Conservation (phyloP, 352 stramenopile species). For the Globisporangium solare region DNA sequence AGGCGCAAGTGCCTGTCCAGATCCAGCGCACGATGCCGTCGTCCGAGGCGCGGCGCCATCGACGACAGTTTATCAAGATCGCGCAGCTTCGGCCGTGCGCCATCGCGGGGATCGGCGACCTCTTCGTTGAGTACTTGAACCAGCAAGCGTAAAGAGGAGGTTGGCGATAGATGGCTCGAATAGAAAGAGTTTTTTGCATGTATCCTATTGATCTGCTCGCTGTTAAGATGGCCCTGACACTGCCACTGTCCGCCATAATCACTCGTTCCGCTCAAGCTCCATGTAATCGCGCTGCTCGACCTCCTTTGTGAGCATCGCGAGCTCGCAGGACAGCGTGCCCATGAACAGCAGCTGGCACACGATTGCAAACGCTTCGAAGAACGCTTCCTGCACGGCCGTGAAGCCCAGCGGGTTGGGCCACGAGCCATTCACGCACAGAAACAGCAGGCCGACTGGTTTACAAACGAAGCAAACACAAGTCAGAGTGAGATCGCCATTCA, state of each 20-base stretch:
- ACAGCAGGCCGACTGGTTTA: conserved; percentile 58
- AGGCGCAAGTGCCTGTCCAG: conserved; percentile 22
- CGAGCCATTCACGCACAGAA: conserved; percentile 75
- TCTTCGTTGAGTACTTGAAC: conserved; percentile 78
- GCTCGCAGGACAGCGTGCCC: conserved; percentile 75
- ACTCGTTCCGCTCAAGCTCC: conserved; percentile 55
- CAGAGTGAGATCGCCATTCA: too few species aligned
- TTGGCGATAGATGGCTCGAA: background rate
- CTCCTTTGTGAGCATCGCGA: conserved; percentile 47
- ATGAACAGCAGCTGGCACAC: conserved; percentile 87
- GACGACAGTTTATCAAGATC: conserved; percentile 82
- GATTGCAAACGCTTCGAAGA: conserved; percentile 81
- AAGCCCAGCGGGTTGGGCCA: conserved; percentile 79
- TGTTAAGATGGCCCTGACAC: conserved; percentile 5
- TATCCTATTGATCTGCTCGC: background rate
- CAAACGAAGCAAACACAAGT: background rate
- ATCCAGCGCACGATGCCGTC: conserved; percentile 50
- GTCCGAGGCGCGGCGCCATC: conserved; percentile 60
- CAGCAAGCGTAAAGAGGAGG: conserved; percentile 42
- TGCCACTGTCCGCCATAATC: background rate
- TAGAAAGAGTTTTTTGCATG: background rate
- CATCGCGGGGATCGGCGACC: conserved; percentile 44
- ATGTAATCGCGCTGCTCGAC: conserved; percentile 64
- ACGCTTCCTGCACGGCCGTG: conserved; percentile 74
- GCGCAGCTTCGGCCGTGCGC: conserved; percentile 53